Base-by-base conservation (phyloP, 1,139 yeast genomes). In the Debaryomyces psychrophilus region DNA sequence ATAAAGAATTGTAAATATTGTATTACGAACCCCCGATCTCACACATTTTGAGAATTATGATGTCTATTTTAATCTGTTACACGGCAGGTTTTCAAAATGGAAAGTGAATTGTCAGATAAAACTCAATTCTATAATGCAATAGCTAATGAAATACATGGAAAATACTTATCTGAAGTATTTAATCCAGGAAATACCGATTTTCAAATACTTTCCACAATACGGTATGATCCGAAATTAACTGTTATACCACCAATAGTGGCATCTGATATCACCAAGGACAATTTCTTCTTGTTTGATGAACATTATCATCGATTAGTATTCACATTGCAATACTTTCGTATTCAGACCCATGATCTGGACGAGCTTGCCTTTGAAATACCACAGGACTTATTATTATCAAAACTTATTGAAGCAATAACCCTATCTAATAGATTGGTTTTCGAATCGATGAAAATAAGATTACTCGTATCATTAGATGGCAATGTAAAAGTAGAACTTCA, bases 221-320 rank as follows among this genome's bases (percentile, higher is more conserved):
- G 96, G 41, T 89, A 84, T 56, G 95, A 87, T 55, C 93, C 95
- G 2, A 49, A 57, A 2, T 56, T 83, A 14, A 62, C 77, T 4
- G 44, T 51, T 0, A 26, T 48, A 2, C 56, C 59, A 12, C 71
- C 78, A 9, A 42, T 53, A 5, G 50, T 54, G 4, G 62, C 64
- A 5, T 49, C 56, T 5, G 63, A 68, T 14, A 61, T 74, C 33
- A 53, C 64, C 0, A 56, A 57, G 20, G 59, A 57, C 37, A 65
- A 82, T 49, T 85, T 85, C 63, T 83, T 87, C 53, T 69, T 89
- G 28, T 67, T 88, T 23, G 73, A 77, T 15, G 82, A 82, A 50
- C 97, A 90, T 62, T 69, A 76, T 37, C 73, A 77, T 43, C 70
- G 97, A 41, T 62, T 89, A 20, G 69, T 76, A 37, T 76, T 76